Base-by-base conservation (phyloP, 1,284 basidiomycete species). In the Mycena citricolor region DNA sequence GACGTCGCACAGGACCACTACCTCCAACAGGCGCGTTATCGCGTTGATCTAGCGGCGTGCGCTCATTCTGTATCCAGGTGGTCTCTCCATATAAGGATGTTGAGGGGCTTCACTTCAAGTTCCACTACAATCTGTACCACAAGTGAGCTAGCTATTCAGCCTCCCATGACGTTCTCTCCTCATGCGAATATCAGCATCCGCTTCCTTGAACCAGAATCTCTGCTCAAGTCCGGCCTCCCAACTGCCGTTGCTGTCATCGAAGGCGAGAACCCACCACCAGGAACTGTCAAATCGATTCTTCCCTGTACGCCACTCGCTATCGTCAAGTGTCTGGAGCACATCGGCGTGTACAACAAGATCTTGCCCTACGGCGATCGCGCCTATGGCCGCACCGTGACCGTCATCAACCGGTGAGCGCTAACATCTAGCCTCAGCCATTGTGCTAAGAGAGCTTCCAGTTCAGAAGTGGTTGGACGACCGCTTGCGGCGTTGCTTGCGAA, bases 11-110 rank as follows among this genome's bases (percentile, higher is more conserved):
- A 97, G 83, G 95, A 99, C 64, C 93, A 95, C 60, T 99, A 99
- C 66, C 73, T 99, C 40, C 95, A 99, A 61, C 88, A 90, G 72
- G 86, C 84, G 26, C 31, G 8, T 32, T 12, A 37, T 21, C 11
- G n/a, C n/a, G n/a, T n/a, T n/a, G n/a, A n/a, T n/a, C n/a, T n/a
- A n/a, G 16, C 20, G 14, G 32, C 23, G 14, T 24, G 25, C 14
- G 19, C 42, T 13, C 13, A 31, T 26, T 10, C 12, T 49, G 25
- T 21, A 6, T 11, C 19, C 24, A 94, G 83, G 81, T 95, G 43
- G 90, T 99, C 11, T 94, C 92, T 2, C 94, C 95, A 1, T 78
- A 90, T 55, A 99, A 99, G 68, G 95, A 99, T 56, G 95, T 99
- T 41, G 95, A 99, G 68, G 95, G 95, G 4, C 76, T 98, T 38